phyloP scores from a whole-genome alignment of 768 basidiomycete species.

The Galerina sulciceps region DNA sequence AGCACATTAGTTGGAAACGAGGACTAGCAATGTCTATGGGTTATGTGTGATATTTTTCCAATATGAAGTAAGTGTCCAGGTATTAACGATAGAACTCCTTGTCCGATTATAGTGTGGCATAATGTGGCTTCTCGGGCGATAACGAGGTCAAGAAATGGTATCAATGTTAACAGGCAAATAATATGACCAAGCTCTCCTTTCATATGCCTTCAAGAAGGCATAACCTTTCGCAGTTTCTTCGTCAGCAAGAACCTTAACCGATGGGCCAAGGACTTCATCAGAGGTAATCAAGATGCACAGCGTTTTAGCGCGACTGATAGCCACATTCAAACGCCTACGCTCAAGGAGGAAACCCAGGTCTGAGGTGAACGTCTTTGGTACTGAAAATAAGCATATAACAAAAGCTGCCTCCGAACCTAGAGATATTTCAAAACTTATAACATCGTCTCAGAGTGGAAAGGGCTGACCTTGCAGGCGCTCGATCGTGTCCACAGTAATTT shows the following conservation, averaged over 20 bases:
- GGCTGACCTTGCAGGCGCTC: conserved; percentile 52
- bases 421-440: neutral
- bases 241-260: conserved; percentile 45
- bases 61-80: too few species aligned
- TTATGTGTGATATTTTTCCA: too few species aligned
- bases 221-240: conserved; percentile 51
- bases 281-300: conserved; percentile 53
- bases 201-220: conserved; percentile 51
- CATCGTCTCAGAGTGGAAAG: neutral
- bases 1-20: too few species aligned
- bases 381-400: conserved; percentile 55
- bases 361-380: conserved; percentile 38
- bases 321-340: conserved; percentile 53
- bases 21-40: too few species aligned
- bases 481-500: conserved; percentile 51
- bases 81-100: too few species aligned
- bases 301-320: conserved; percentile 56
- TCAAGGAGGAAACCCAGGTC: conserved; percentile 51
- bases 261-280: conserved; percentile 45
- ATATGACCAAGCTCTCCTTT: conserved; percentile 53
- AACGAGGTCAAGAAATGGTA: too few species aligned
- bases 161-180: conserved; percentile 21
- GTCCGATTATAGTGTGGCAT: too few species aligned
- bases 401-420: conserved; percentile 57
- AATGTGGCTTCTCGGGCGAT: too few species aligned